phyloP scores from a whole-genome alignment of 2,329 filamentous ascomycete genomes.

The Clonostachys solani region DNA sequence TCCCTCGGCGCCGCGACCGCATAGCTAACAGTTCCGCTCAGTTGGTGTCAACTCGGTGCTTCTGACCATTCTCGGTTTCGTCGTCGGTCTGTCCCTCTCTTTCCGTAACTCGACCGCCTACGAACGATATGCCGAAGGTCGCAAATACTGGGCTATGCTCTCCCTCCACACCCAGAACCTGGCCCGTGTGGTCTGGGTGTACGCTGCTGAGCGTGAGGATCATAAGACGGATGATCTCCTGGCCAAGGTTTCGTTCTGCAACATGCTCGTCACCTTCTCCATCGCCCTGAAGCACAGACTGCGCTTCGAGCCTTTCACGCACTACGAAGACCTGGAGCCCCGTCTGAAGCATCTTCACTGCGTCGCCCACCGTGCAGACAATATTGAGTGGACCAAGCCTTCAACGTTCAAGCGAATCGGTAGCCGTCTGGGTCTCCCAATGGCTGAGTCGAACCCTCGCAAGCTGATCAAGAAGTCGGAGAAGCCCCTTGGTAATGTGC shows the following conservation, averaged over 20 bases:
- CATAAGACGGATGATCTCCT: conserved; percentile 58
- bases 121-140: conserved; percentile 64
- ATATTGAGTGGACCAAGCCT: conserved; percentile 27
- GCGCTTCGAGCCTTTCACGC: conserved; percentile 76
- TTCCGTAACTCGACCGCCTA: conserved; percentile 77
- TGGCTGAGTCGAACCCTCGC: conserved; percentile 73
- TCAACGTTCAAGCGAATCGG: conserved; percentile 60
- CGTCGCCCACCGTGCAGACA: conserved; percentile 54
- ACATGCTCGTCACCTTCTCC: conserved; percentile 73
- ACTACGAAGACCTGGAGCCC: conserved; percentile 69
- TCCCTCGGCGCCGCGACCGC: too few species aligned
- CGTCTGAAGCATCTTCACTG: conserved; percentile 71
- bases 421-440: conserved; percentile 71
- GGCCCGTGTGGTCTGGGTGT: conserved; percentile 79
- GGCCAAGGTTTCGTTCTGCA: conserved; percentile 65
- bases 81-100: conserved; percentile 71
- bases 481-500: conserved; percentile 75
- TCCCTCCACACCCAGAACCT: conserved; percentile 62
- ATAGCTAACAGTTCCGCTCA: too few species aligned
- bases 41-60: conserved; percentile 37
- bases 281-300: conserved; percentile 76
- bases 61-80: conserved; percentile 75
- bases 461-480: conserved; percentile 71
- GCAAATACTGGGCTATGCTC: conserved; percentile 58
- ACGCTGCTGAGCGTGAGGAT: conserved; percentile 54